A percentile compares a stretch with the other conserved stretches of the same genome.
Evolutionary conservation across 148 eudicot genomes (phyloP).

Genomic region (Pharnaceum exiguum): DNA sequence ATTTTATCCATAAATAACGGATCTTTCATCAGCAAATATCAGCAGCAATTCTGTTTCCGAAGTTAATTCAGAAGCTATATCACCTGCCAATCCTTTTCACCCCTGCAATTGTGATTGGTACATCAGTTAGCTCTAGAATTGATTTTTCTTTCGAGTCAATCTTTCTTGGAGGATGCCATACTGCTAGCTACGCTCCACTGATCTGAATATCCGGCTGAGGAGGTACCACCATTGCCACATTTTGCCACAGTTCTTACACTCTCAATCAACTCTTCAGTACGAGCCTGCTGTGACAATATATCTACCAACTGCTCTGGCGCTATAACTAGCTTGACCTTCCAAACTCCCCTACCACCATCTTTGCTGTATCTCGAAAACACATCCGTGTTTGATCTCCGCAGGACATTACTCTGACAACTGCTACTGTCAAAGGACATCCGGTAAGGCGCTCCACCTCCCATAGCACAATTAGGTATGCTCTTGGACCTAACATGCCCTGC

Average conservation of each 20-base stretch:
- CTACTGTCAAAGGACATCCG: slow-evolving; percentile 69
- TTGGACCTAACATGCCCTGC: slow-evolving; percentile 65
- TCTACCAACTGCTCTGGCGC: slow-evolving; percentile 62
- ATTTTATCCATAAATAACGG: too few species aligned
- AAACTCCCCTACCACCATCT: slow-evolving; percentile 37
- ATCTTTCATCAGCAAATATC: too few species aligned
- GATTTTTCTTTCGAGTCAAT: slow-evolving; percentile 13
- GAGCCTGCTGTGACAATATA: slow-evolving; percentile 61
- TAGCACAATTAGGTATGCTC: slow-evolving; percentile 38
- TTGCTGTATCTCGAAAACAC: slow-evolving; percentile 15
- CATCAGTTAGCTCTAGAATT: too few species aligned
- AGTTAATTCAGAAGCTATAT: too few species aligned
- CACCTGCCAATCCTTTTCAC: too few species aligned
- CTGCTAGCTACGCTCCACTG: slow-evolving; percentile 71
- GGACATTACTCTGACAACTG: slow-evolving; percentile 26
- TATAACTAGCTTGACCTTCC: slow-evolving; percentile 90
- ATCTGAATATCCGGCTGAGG: slow-evolving; percentile 49
- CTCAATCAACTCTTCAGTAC: slow-evolving; percentile 70
- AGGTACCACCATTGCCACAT: slow-evolving; percentile 43
- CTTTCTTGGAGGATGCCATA: slow-evolving; percentile 42
- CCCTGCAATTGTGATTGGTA: too few species aligned
- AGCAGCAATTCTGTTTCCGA: too few species aligned
- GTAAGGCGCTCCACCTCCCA: slow-evolving; percentile 23
- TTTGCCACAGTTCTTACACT: slow-evolving; percentile 82
- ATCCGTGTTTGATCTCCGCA: slow-evolving; percentile 41